Conservation (phyloP, 345 rosid genomes). For the Raphanus sativus region DNA sequence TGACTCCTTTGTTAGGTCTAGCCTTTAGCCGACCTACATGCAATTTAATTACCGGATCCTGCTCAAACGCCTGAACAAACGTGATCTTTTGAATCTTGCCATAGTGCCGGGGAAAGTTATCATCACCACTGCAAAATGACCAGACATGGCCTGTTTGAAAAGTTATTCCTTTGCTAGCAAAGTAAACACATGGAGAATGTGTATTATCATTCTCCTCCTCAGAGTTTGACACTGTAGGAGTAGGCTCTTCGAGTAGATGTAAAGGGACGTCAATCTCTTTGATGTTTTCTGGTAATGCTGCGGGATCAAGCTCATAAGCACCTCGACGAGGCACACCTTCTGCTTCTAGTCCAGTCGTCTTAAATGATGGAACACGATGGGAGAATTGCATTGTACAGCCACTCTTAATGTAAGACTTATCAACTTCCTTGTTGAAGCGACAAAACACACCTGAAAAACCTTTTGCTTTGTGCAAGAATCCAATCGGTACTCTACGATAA, state of each 20-base stretch:
- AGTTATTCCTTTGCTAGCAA: background rate
- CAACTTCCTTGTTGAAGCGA: conserved; percentile 22
- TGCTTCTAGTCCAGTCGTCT: conserved; percentile 23
- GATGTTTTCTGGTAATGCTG: background rate
- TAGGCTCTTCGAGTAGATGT: background rate
- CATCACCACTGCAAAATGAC: background rate
- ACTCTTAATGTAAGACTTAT: conserved; percentile 40
- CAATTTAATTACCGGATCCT: conserved; percentile 44
- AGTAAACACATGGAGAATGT: background rate
- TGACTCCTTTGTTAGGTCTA: conserved; percentile 43
- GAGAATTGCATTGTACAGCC: conserved; percentile 39
- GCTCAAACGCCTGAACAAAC: background rate
- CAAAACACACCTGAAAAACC: conserved; percentile 67
- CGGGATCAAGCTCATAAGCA: background rate
- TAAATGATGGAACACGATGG: conserved; percentile 60
- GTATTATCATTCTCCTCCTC: background rate
- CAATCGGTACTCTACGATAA: conserved; percentile 33
- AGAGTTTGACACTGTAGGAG: background rate
- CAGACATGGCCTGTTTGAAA: background rate
- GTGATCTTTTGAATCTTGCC: conserved; percentile 56
- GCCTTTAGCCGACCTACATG: conserved; percentile 60
- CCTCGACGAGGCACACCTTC: background rate
- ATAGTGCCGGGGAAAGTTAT: conserved; percentile 21
- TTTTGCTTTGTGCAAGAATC: conserved; percentile 62
- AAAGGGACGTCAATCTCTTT: conserved; percentile 2